Evolutionary conservation across 169 alveolate species (phyloP), one percentile per base, ranked within the genome.

Genomic region (Pseudocohnilembus persalinus): DNA sequence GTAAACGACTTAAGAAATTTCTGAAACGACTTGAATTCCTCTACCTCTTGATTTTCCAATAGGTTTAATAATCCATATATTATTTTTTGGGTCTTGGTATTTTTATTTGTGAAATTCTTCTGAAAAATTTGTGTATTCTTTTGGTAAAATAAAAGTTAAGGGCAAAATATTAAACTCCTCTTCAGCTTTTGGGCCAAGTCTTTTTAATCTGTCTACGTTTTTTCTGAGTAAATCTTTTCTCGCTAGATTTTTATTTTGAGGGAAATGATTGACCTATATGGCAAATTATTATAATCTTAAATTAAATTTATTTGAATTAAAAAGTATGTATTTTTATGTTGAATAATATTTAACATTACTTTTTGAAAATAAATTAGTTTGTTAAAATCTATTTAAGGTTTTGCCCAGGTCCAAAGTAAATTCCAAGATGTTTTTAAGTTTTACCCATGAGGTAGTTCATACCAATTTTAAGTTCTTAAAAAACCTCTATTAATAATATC

Each of bases 1-100:
- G 65, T 94, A 93, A 30, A 88, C 76, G 15, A 93, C 93, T 31
- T 91, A 86, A 24, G 92, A 74, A n/a, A 96, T 81, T 81, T 94
- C 96, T 84, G 93, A 91, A 35, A 96, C 84, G 16, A 96, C 90
- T 49, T 87, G 82, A 72, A 96, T 95, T 31, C 98, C 98, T 81
- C 97, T 88, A 6, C 98, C 98, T 88, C 96, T 89, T 11, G 98
- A 95, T 77, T 90, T 90, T 4, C 95, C 95, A 68, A 92, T 93
- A 1, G 98, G 98, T 82, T 95, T 96, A 90, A 93, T 85, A 68
- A 95, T 92, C 97, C 97, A 96, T 68, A 91, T 87, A 85, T 93
- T 93, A 63, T 85, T 68, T 74, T 83, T 76, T 49, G 68, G 68
- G 28, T 95, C 96, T 74, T 81, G 68, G 34, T 93, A 94, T 74